Evolutionary conservation across 768 basidiomycete genomes (phyloP).

Genomic region (Solioccasus polychromus): DNA sequence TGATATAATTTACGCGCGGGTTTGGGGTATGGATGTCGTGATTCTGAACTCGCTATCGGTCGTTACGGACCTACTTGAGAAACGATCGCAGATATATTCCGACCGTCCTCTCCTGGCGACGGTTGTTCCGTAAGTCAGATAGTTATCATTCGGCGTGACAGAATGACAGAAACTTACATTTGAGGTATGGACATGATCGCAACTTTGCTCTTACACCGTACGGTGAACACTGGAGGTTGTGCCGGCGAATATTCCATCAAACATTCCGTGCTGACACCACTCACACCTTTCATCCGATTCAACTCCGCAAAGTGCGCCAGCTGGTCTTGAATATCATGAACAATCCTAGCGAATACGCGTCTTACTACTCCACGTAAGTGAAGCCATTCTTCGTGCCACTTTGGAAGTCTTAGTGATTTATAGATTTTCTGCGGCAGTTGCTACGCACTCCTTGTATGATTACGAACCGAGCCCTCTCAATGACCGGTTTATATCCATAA

Average conservation of each 20-base stretch:
- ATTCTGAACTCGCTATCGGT: background rate
- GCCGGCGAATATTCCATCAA: constrained; percentile 19
- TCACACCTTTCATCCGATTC: constrained; percentile 12
- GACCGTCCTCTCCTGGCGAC: background rate
- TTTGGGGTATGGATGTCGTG: background rate
- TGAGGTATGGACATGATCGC: background rate
- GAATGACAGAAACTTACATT: no score
- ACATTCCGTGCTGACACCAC: constrained; percentile 10
- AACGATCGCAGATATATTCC: background rate
- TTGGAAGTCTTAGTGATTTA: no score
- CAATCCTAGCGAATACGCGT: background rate
- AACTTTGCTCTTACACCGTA: background rate
- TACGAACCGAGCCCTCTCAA: no score
- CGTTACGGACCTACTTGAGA: background rate
- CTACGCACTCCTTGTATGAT: no score
- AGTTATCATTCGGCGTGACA: no score
- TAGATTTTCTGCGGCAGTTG: no score
- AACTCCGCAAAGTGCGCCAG: constrained; percentile 11
- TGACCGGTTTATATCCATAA: no score
- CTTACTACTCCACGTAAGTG: constrained; percentile 2
- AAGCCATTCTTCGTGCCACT: no score
- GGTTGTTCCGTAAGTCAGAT: background rate
- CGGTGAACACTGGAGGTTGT: background rate
- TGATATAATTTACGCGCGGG: background rate
- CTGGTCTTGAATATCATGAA: constrained; percentile 12